Conservation (phyloP, 495 filamentous ascomycete species). For the Platismatia glauca region DNA sequence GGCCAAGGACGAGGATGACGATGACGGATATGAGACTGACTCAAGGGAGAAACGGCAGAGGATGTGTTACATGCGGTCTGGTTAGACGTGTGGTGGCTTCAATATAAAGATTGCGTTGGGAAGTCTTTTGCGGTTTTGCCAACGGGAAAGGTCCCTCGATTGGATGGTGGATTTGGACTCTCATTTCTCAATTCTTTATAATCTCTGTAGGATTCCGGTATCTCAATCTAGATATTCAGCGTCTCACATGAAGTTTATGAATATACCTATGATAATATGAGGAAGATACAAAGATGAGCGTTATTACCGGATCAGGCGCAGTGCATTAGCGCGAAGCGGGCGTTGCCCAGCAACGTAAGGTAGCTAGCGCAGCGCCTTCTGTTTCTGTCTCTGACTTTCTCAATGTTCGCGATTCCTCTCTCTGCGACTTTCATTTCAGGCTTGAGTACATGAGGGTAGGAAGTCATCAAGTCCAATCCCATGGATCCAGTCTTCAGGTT, state of each 20-base stretch:
- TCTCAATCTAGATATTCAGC: background rate
- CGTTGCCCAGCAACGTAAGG: background rate
- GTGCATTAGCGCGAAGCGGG: background rate
- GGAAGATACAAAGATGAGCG: too few relatives aligned
- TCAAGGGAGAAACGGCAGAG: background rate
- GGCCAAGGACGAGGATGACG: background rate
- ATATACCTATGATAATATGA: background rate
- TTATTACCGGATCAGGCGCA: too few relatives aligned
- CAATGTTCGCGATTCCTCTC: background rate
- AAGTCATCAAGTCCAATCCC: background rate
- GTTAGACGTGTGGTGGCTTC: too few relatives aligned
- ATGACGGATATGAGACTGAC: background rate
- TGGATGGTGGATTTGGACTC: background rate
- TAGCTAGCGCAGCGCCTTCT: background rate
- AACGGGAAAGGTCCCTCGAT: too few relatives aligned
- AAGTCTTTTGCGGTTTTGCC: background rate
- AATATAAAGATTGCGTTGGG: too few relatives aligned
- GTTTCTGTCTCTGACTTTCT: background rate
- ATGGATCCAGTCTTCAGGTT: conserved; percentile 30
- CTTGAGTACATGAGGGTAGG: background rate
- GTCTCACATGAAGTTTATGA: background rate
- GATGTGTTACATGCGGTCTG: background rate
- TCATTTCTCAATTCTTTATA: background rate
- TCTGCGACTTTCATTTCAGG: background rate
- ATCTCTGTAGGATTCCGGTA: background rate